Base-by-base conservation (phyloP, 179 eudicot genomes). In the Patellifolia procumbens region DNA sequence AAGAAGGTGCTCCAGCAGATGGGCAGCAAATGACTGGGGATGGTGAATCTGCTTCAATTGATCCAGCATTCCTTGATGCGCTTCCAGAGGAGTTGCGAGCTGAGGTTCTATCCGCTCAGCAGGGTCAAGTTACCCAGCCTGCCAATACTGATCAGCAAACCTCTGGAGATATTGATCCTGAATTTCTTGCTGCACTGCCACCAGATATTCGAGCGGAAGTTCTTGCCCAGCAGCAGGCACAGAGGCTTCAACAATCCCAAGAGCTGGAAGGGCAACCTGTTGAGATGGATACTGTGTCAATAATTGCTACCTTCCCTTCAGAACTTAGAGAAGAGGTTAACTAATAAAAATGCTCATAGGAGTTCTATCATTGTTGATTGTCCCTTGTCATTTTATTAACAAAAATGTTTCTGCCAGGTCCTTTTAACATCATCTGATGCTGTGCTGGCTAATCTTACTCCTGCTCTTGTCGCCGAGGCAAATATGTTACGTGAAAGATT, bases 391-490 rank as follows among this genome's bases (percentile, higher is more conserved):
- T 62, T 20, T 58, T 28, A 6, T 73, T 45, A 31, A 39, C 19
- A 12, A 26, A 61, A 45, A 42, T 56, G 28, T 29, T 52, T 72
- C 2, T 71, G 17, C n/a, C 84, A 96, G 99, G 99, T 96, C 75
- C 93, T 96, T 45, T 83, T 96, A 81, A 96, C 99, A 12, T 96
- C 99, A 10, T 92, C 99, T 73, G 98, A 94, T 85, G 99, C 97
- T 72, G 88, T 96, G 78, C 92, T 96, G 81, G 97, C 99, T 65
- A 94, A 92, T 88, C 93, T 96, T 49, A 92, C 99, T 28, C 98
- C 99, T 83, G 98, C 99, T 31, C 92, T 94, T 81, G 97, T 96
- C 78, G 99, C 98, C 74, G 98, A 96, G 86, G 99, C 99, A 73
- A 92, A 94, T 82, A 94, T 94, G 95, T 78, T 96, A 63, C 94